Percentiles rank a stretch among this genome's conserved stretches.
These are phyloP conservation scores for Coniochaeta hoffmannii DNA, from an alignment of 2,329 filamentous ascomycete species.

Conservation along the genomic window DNA sequence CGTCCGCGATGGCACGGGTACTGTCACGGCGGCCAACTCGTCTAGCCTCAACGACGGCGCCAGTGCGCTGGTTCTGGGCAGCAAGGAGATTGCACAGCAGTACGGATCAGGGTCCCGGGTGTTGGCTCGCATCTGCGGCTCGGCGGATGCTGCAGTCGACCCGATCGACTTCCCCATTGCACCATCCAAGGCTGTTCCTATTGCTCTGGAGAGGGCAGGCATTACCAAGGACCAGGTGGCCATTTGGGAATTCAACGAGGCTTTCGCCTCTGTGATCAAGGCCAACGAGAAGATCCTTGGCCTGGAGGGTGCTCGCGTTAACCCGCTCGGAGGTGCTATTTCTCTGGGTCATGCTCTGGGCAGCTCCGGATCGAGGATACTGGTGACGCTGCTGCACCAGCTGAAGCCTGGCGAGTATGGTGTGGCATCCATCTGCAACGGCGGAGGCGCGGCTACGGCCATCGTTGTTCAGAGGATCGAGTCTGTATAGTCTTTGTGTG, in stretches of 20 bases:
- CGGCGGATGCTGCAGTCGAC: conserved; percentile 84
- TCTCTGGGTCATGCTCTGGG: conserved; percentile 87
- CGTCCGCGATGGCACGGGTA: conserved; percentile 74
- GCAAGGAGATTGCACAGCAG: conserved; percentile 69
- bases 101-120: conserved; percentile 73
- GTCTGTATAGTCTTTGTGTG: conserved; percentile 24
- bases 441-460: conserved; percentile 85
- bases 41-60: conserved; percentile 94
- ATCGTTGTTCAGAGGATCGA: conserved; percentile 83
- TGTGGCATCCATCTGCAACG: conserved; percentile 93
- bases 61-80: conserved; percentile 79
- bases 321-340: conserved; percentile 85
- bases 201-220: conserved; percentile 80
- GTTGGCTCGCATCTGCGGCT: conserved; percentile 77
- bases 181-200: conserved; percentile 83
- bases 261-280: conserved; percentile 91
- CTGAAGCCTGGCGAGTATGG: conserved; percentile 89
- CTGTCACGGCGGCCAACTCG: conserved; percentile 89
- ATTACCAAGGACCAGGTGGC: conserved; percentile 88
- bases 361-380: conserved; percentile 85
- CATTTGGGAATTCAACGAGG: conserved; percentile 98
- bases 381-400: conserved; percentile 87
- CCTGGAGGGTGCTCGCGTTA: conserved; percentile 71
- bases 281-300: conserved; percentile 85
- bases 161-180: conserved; percentile 92